Evolutionary conservation across 1,284 basidiomycete genomes (phyloP), one percentile per base, ranked within the genome.

Genomic region (Ceratobasidium sp.): DNA sequence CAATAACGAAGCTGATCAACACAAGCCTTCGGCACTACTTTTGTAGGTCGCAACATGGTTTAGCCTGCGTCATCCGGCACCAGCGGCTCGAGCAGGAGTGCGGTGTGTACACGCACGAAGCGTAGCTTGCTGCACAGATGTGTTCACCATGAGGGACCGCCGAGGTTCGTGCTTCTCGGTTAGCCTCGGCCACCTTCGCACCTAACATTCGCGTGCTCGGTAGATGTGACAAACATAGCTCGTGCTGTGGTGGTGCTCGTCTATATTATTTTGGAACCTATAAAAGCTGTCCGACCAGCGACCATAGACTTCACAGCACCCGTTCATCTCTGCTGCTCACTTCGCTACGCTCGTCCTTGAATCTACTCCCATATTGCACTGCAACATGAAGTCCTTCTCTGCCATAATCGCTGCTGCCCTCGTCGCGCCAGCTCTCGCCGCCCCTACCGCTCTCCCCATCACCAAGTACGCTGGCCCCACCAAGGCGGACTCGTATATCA

Each of bases 301-400:
- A n/a, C 27, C 64, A 19, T 2, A 11, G 22, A 53, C 64, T 37
- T 66, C 49, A 66, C 64, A 66, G 64, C 64, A 19, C 27, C 39
- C 37, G 58, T 39, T 41, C 34, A 31, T 41, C 19, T 39, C 58
- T 19, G 24, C 58, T 61, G 58, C 58, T 61, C 37, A 37, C 34
- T 61, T 14, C 31, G 29, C n/a, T n/a, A 14, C 11, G 39, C 58
- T 39, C 14, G 4, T 39, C 16, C 58, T 27, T 29, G 29, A 11
- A 4, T 37, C 2, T n/a, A 31, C 11, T 39, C 9, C 31, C 9
- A 37, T n/a, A 39, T 41, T n/a, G n/a, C n/a, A n/a, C n/a, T n/a
- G n/a, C n/a, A n/a, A n/a, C 51, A 75, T 75, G 74, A 69, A 39
- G 39, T 75, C 64, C 34, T 75, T 58, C 34, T 41, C 46, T 53